Evolutionary conservation across 2,329 filamentous ascomycete species (phyloP).

Genomic region (Volutella citrinella): DNA sequence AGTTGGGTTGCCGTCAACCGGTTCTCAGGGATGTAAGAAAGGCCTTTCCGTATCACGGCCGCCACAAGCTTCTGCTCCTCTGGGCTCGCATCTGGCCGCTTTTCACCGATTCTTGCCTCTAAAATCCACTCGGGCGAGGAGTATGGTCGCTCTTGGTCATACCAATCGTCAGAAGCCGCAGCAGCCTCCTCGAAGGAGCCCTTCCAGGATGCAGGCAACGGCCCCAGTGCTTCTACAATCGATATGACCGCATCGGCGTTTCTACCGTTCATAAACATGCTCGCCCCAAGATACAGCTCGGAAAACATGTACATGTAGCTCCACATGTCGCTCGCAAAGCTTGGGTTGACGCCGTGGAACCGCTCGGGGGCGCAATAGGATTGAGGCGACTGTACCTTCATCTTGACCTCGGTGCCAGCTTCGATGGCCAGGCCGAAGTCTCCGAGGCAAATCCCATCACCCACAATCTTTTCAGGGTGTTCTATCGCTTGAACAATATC

Average conservation of each 20-base stretch:
- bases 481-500: conserved; percentile 9
- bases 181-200: conserved; percentile 3
- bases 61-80: conserved; percentile 4
- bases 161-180: conserved; percentile 4
- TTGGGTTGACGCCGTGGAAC: conserved; percentile 7
- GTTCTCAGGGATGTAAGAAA: conserved; percentile 7
- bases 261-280: conserved; percentile 2
- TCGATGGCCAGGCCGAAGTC: conserved; percentile 11
- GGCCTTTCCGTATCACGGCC: neutral
- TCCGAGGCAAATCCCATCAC: conserved; percentile 7
- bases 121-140: neutral
- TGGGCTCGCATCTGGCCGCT: neutral
- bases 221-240: conserved; percentile 8
- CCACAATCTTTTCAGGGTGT: conserved; percentile 2
- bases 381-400: conserved; percentile 10
- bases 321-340: conserved; percentile 14
- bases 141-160: conserved; percentile 5
- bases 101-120: conserved; percentile 1
- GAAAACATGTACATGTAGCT: conserved; percentile 14
- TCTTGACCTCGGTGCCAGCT: conserved; percentile 1
- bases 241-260: neutral
- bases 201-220: conserved; percentile 12
- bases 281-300: conserved; percentile 6
- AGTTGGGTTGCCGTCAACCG: conserved; percentile 8
- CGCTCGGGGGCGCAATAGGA: conserved; percentile 14